A percentile compares a stretch with the other conserved stretches of the same genome.
These are phyloP conservation scores for Pythium scleroteichum DNA, from an alignment of 352 stramenopile genomes.

Conservation along the genomic window DNA sequence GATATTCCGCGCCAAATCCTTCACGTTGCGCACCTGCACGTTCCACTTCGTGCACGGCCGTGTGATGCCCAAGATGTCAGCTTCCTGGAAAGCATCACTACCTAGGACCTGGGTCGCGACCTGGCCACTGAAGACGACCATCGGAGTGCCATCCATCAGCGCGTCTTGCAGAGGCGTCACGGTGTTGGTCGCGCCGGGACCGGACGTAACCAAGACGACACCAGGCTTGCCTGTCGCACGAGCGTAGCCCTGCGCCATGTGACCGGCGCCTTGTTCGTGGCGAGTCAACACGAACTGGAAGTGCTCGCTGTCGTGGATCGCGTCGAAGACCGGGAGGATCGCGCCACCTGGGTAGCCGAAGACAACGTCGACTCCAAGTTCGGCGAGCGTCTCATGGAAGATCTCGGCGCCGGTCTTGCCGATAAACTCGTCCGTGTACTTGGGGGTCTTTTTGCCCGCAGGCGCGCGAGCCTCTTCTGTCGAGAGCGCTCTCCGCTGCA, in stretches of 20 bases:
- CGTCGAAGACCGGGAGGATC: constrained; percentile 94
- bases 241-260: constrained; percentile 88
- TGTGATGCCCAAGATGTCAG: constrained; percentile 84
- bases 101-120: constrained; percentile 91
- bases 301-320: constrained; percentile 89
- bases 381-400: constrained; percentile 92
- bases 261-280: constrained; percentile 80
- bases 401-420: constrained; percentile 93
- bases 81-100: constrained; percentile 93
- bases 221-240: constrained; percentile 86
- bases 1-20: constrained; percentile 94
- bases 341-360: constrained; percentile 94
- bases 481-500: constrained; percentile 32
- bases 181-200: constrained; percentile 93
- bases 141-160: constrained; percentile 94
- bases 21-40: constrained; percentile 95
- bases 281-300: constrained; percentile 84
- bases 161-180: constrained; percentile 93
- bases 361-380: constrained; percentile 90
- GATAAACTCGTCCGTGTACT: constrained; percentile 84
- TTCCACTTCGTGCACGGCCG: constrained; percentile 96
- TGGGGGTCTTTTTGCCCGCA: constrained; percentile 23
- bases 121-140: constrained; percentile 94
- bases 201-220: constrained; percentile 93
- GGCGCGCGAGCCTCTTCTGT: constrained; percentile 19